These are phyloP conservation scores for Trametes pubescens DNA, from an alignment of 1,284 basidiomycete species.

Conservation along the genomic window DNA sequence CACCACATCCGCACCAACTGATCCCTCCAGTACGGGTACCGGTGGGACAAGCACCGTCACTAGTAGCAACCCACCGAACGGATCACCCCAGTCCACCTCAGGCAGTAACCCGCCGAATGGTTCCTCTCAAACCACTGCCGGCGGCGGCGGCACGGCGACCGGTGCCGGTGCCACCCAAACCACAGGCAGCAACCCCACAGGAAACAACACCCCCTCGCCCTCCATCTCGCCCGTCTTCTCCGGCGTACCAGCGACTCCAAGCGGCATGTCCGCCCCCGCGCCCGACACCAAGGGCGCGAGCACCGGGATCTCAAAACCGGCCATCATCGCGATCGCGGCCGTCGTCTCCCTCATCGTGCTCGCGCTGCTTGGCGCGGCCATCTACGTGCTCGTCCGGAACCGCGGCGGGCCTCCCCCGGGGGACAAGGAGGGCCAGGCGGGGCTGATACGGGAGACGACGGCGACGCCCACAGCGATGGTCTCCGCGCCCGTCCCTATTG, in stretches of 20 bases:
- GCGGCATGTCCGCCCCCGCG: conserved; percentile 2
- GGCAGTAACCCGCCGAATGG: neutral
- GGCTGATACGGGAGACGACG: conserved; percentile 27
- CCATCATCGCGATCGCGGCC: conserved; percentile 40
- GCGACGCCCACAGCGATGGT: conserved; percentile 25
- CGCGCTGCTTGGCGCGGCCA: conserved; percentile 32
- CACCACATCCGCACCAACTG: neutral
- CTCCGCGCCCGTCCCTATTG: conserved; percentile 23
- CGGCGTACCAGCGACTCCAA: neutral
- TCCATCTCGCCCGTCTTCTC: conserved; percentile 8
- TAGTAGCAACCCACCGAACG: neutral
- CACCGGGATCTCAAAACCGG: conserved; percentile 33
- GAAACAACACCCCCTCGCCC: neutral
- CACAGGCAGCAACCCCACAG: neutral
- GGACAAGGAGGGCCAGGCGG: conserved; percentile 27
- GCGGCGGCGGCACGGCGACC: neutral
- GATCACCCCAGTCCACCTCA: neutral
- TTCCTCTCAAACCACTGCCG: neutral
- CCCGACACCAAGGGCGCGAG: conserved; percentile 6
- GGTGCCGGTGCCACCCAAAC: neutral
- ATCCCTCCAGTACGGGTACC: neutral
- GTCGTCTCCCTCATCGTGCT: conserved; percentile 37
- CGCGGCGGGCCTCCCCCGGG: conserved; percentile 13
- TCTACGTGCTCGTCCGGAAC: conserved; percentile 32
- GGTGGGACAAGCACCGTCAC: neutral